Conservation (phyloP, 306 rosid species). For the Fagus crenata region DNA sequence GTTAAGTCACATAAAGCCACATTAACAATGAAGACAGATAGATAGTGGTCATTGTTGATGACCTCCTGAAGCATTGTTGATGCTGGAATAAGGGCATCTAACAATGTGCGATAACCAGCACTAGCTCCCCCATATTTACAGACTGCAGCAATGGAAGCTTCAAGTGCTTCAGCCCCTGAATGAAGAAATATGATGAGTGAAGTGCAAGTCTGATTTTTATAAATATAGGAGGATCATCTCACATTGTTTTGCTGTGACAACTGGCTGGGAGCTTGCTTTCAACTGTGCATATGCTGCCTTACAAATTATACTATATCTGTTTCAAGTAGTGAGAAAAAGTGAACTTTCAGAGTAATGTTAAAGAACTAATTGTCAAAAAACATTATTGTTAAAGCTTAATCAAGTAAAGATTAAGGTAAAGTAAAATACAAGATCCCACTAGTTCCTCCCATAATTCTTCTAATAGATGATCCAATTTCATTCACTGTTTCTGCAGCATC, state of each 20-base stretch:
- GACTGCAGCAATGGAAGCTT: conserved; percentile 77
- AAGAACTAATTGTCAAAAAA: conserved; percentile 3
- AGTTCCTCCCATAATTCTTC: conserved; percentile 94
- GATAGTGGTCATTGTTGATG: conserved; percentile 6
- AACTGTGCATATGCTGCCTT: conserved; percentile 77
- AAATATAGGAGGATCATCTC: conserved; percentile 38
- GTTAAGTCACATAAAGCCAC: conserved; percentile 24
- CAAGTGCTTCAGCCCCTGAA: conserved; percentile 87
- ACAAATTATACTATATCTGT: conserved; percentile 70
- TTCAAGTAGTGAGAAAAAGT: conserved; percentile 3
- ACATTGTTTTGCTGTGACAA: conserved; percentile 61
- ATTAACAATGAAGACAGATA: conserved; percentile 22
- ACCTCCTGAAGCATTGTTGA: conserved; percentile 75
- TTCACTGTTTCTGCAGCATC: conserved; percentile 83
- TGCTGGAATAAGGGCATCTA: conserved; percentile 95
- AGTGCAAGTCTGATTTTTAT: conserved; percentile 9
- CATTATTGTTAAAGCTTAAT: conserved; percentile 11
- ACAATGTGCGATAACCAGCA: conserved; percentile 90
- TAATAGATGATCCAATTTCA: conserved; percentile 77
- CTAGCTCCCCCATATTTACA: conserved; percentile 92
- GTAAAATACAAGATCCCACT: conserved; percentile 82
- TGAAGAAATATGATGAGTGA: conserved; percentile 35
- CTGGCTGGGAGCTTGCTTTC: conserved; percentile 53
- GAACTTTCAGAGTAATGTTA: background rate
- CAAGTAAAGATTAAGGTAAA: conserved; percentile 29